These are phyloP conservation scores for Claviceps arundinis DNA, from an alignment of 2,329 filamentous ascomycete genomes.

Conservation along the genomic window DNA sequence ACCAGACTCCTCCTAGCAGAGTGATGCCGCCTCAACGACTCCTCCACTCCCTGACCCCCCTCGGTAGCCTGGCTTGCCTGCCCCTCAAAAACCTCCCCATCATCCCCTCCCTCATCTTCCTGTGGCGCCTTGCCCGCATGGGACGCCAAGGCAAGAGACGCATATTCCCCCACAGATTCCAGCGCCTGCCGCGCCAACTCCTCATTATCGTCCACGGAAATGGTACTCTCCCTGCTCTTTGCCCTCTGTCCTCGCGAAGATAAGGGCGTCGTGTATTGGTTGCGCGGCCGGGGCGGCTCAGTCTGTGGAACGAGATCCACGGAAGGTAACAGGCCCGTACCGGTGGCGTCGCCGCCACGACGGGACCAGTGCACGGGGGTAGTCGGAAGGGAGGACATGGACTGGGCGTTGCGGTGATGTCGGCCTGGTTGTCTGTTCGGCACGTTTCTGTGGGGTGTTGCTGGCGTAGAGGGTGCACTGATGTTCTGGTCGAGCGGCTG, in stretches of 20 bases:
- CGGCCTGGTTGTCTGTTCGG: conserved; percentile 38
- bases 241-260: conserved; percentile 33
- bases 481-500: conserved; percentile 29
- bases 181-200: conserved; percentile 42
- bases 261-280: conserved; percentile 32
- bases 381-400: conserved; percentile 69
- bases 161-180: conserved; percentile 37
- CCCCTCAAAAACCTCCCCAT: conserved; percentile 50
- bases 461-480: conserved; percentile 61
- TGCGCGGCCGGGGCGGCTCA: conserved; percentile 30
- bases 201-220: conserved; percentile 54
- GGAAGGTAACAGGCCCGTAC: conserved; percentile 42
- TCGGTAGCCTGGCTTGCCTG: conserved; percentile 55
- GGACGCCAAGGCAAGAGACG: conserved; percentile 12
- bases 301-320: conserved; percentile 48
- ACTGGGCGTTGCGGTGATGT: conserved; percentile 66
- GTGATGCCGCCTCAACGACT: conserved; percentile 53
- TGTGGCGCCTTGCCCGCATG: conserved; percentile 13
- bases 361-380: conserved; percentile 50
- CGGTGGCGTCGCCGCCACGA: conserved; percentile 26
- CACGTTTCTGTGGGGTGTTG: conserved; percentile 29
- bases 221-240: conserved; percentile 73
- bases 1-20: conserved; percentile 38
- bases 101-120: conserved; percentile 14
- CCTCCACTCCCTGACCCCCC: conserved; percentile 36